Base-by-base conservation (phyloP, 2,329 filamentous ascomycete species). In the Lachnellula willkommii region DNA sequence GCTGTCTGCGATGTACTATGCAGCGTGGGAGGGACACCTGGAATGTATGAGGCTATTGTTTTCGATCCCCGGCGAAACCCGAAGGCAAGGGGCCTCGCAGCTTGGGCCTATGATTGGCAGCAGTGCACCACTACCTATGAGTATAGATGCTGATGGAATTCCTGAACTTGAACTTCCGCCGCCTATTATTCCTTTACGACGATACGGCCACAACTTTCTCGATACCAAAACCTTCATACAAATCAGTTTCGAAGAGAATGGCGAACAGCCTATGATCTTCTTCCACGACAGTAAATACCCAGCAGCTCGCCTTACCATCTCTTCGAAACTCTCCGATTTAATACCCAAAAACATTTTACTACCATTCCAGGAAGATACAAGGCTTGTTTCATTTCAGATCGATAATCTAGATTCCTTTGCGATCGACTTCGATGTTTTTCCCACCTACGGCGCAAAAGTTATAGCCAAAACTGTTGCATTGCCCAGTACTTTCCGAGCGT, bases 201-300 rank as follows among this genome's bases (percentile, higher is more conserved):
- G 94, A 65, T 99, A 99, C 66, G 94, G 94, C 15, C 94, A 99
- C 75, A 99, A 97, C 72, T 99, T 99, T 78, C 79, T 99, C 37
- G 94, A 99, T 68, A 96, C 90, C 32, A 99, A 97, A 75, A 95
- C 92, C 0, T 95, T 96, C 61, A 85, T 99, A 12, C 90, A 96
- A 66, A 88, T 99, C 61, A 90, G 82, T 64, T 97, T 99, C 66
- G 90, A 93, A 51, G 86, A 87, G 58, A 77, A 82, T 26, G 84
- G 80, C 50, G 80, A 94, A 50, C 81, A 81, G 55, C 89, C 94
- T 0, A 85, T 99, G 51, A 75, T 89, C n/a, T 99, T 99, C 74
- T 96, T 97, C 75, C 93, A 96, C 69, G 89, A 95, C 65, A 91
- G 90, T 69, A 96, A 96, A 70, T 96, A 99, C 67, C 94, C 94